Conservation (phyloP, 192 early-diverging fungal genomes). For the Tieghemiomyces parasiticus region DNA sequence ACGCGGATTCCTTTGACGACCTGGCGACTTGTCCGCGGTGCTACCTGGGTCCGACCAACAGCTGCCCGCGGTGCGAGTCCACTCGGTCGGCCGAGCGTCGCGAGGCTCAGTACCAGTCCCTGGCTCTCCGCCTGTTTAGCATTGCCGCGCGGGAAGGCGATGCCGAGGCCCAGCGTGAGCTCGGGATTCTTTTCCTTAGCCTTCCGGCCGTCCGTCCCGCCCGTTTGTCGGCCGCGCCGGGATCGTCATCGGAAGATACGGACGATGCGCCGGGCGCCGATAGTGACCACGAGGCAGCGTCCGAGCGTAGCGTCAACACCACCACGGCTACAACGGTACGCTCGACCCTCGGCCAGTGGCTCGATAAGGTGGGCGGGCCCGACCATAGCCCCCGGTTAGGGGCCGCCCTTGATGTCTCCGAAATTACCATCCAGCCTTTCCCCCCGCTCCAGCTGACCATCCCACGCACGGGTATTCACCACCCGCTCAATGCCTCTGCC, state of each 20-base stretch:
- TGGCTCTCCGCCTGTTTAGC: slow-evolving; percentile 8
- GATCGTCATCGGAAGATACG: slow-evolving; percentile 1
- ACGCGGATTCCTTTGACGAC: no score
- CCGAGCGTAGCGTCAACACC: no score
- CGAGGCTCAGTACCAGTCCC: slow-evolving; percentile 5
- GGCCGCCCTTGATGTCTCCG: no score
- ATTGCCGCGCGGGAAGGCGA: slow-evolving; percentile 11
- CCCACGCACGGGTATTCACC: no score
- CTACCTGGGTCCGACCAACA: not conserved
- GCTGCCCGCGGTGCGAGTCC: not conserved
- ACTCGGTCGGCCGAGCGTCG: not conserved
- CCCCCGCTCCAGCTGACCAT: no score
- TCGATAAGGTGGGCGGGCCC: no score
- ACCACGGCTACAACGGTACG: no score
- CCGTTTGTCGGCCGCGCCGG: not conserved
- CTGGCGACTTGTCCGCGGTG: no score
- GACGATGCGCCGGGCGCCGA: not conserved
- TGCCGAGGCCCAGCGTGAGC: slow-evolving; percentile 10
- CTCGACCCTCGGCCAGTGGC: no score
- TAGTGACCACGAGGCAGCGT: not conserved
- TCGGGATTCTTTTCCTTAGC: slow-evolving; percentile 9
- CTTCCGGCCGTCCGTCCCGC: not conserved
- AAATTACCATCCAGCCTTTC: no score
- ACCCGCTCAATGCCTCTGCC: no score
- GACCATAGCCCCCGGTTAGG: no score